phyloP scores from a whole-genome alignment of 2,329 filamentous ascomycete genomes.

The Diaporthe eres region DNA sequence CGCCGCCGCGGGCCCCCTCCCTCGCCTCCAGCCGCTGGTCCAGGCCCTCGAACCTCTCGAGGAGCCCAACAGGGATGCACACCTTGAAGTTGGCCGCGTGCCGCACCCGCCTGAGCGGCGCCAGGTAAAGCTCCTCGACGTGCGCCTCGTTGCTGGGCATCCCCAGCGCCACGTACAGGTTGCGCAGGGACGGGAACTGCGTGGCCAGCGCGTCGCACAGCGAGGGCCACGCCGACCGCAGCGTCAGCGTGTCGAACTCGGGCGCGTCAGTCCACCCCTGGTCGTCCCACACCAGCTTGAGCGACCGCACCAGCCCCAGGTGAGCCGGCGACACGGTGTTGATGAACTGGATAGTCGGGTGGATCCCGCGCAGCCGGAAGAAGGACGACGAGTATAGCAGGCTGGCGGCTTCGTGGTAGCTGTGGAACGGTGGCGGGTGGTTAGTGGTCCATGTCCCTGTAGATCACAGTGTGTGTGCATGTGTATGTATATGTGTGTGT shows the following conservation, averaged over 20 bases:
- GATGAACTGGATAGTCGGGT: conserved; percentile 40
- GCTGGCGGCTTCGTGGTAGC: conserved; percentile 37
- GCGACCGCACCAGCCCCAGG: conserved; percentile 40
- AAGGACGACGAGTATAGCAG: conserved; percentile 40
- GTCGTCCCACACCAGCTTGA: conserved; percentile 43
- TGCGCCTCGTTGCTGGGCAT: conserved; percentile 31
- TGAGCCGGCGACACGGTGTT: conserved; percentile 33
- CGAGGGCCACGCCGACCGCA: conserved; percentile 40
- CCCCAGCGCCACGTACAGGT: conserved; percentile 41
- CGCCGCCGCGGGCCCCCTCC: neutral
- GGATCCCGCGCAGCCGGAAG: conserved; percentile 43
- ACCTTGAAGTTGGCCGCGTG: conserved; percentile 39
- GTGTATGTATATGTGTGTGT: neutral
- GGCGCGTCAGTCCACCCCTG: conserved; percentile 37
- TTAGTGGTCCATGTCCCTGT: neutral
- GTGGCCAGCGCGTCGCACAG: conserved; percentile 39
- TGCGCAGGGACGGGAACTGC: conserved; percentile 33
- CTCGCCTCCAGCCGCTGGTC: conserved; percentile 17
- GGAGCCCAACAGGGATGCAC: conserved; percentile 39
- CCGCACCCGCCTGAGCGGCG: conserved; percentile 30
- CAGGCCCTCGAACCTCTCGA: conserved; percentile 36
- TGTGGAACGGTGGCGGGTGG: conserved; percentile 8
- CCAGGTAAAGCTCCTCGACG: conserved; percentile 39
- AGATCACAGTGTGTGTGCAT: neutral
- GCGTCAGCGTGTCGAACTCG: conserved; percentile 37